Evolutionary conservation across 371 early-diverging fungal genomes (phyloP).

Genomic region (Mortierella sp.): DNA sequence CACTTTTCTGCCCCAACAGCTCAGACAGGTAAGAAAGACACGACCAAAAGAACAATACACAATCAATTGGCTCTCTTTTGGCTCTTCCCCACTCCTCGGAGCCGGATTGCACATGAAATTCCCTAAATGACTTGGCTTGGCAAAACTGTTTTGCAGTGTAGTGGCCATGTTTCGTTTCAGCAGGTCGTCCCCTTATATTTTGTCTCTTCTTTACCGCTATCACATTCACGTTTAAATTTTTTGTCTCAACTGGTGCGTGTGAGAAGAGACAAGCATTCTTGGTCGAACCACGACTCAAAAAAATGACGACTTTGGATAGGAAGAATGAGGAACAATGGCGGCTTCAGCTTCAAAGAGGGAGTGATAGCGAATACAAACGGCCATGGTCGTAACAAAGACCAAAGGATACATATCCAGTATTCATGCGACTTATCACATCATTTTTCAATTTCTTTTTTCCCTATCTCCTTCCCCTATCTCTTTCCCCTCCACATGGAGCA

Average conservation of each 20-base stretch:
- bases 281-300: background rate
- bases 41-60: conserved; percentile 17
- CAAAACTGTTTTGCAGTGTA: background rate
- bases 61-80: background rate
- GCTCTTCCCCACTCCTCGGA: background rate
- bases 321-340: background rate
- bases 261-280: background rate
- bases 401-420: background rate
- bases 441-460: background rate
- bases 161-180: conserved; percentile 4
- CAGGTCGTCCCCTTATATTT: background rate
- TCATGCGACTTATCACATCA: conserved; percentile 10
- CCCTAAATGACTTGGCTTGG: background rate
- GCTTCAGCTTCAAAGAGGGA: background rate
- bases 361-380: background rate
- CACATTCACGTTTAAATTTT: background rate
- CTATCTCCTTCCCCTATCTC: too few relatives aligned
- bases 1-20: conserved; percentile 20
- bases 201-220: background rate
- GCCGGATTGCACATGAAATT: conserved; percentile 11
- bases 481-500: background rate
- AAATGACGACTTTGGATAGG: background rate
- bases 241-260: background rate
- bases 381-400: background rate
- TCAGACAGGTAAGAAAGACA: conserved; percentile 48